These are phyloP conservation scores for Ophiostoma australiae DNA, from an alignment of 2,329 filamentous ascomycete species.

Conservation along the genomic window DNA sequence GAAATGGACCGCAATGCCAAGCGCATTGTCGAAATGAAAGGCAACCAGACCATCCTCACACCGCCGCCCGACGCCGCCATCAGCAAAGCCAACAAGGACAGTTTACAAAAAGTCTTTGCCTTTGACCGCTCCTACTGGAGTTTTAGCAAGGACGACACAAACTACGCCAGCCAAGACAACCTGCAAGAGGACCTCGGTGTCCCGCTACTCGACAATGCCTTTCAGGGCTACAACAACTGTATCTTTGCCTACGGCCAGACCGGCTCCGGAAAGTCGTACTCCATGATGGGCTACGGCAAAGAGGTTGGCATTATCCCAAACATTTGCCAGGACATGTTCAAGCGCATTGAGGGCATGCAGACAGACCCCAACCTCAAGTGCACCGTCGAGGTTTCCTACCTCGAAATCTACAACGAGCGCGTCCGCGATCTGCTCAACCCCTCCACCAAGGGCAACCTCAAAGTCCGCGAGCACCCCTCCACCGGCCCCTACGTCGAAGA, in stretches of 20 bases:
- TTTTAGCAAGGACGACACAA: slow-evolving; percentile 68
- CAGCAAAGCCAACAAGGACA: slow-evolving; percentile 63
- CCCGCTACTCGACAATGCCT: slow-evolving; percentile 98
- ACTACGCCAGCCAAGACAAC: slow-evolving; percentile 89
- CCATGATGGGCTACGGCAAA: slow-evolving; percentile 79
- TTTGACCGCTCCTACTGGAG: slow-evolving; percentile 99
- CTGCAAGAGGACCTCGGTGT: slow-evolving; percentile 92
- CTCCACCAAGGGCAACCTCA: slow-evolving; percentile 66
- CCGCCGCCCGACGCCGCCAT: slow-evolving; percentile 60
- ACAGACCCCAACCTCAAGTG: slow-evolving; percentile 90
- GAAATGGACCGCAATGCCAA: slow-evolving; percentile 86
- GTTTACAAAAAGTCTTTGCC: slow-evolving; percentile 73
- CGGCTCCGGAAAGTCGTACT: slow-evolving; percentile 97
- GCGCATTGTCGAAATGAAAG: slow-evolving; percentile 98
- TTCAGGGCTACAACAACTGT: slow-evolving; percentile 97
- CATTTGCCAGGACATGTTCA: slow-evolving; percentile 92
- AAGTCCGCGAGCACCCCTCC: slow-evolving; percentile 90
- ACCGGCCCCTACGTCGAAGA: slow-evolving; percentile 98
- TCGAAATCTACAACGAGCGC: slow-evolving; percentile 99
- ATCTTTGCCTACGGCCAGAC: slow-evolving; percentile 99
- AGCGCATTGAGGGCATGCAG: slow-evolving; percentile 73
- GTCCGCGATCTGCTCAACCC: slow-evolving; percentile 86
- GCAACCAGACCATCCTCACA: slow-evolving; percentile 78
- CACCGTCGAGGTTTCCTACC: slow-evolving; percentile 95
- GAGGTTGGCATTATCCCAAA: slow-evolving; percentile 86